Percentiles rank a stretch among this genome's conserved stretches.
These are phyloP conservation scores for Pilatotrama ljubarskyi DNA, from an alignment of 768 basidiomycete genomes.

Conservation along the genomic window DNA sequence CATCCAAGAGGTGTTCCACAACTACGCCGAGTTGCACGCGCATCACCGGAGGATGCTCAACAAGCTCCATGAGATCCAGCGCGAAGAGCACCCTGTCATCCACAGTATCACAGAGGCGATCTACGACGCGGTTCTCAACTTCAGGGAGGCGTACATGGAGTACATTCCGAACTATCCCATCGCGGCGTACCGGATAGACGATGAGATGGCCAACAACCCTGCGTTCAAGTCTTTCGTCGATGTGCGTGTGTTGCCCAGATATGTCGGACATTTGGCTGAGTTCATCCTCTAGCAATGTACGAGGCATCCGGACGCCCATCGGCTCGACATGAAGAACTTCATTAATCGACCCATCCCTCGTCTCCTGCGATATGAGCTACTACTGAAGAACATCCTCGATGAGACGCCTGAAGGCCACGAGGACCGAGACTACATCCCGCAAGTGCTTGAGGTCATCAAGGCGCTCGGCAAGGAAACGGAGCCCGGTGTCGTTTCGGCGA, in stretches of 20 bases:
- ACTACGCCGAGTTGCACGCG: slow-evolving; percentile 70
- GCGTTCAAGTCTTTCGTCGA: slow-evolving; percentile 83
- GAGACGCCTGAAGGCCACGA: slow-evolving; percentile 73
- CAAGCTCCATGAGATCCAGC: slow-evolving; percentile 81
- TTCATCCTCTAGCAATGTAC: slow-evolving; percentile 40
- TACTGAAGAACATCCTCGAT: slow-evolving; percentile 79
- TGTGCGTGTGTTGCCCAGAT: slow-evolving; percentile 41
- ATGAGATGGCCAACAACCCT: slow-evolving; percentile 81
- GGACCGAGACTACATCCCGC: slow-evolving; percentile 80
- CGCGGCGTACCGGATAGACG: slow-evolving; percentile 83
- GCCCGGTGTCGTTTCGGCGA: slow-evolving; percentile 81
- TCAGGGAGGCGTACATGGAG: slow-evolving; percentile 89
- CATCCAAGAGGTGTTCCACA: slow-evolving; percentile 87
- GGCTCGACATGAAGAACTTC: slow-evolving; percentile 91
- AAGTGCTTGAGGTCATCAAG: slow-evolving; percentile 86
- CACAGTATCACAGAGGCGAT: slow-evolving; percentile 80
- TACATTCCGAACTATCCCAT: slow-evolving; percentile 94
- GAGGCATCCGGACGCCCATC: slow-evolving; percentile 74
- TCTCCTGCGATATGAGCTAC: slow-evolving; percentile 82
- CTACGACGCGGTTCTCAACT: slow-evolving; percentile 88
- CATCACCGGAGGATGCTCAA: slow-evolving; percentile 80
- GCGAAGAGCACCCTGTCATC: slow-evolving; percentile 82
- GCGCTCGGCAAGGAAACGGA: slow-evolving; percentile 85
- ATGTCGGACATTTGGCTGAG: background rate
- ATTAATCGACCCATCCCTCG: slow-evolving; percentile 91